phyloP scores from a whole-genome alignment of 176 grass and related monocot species.

The Elymus sibiricus region DNA sequence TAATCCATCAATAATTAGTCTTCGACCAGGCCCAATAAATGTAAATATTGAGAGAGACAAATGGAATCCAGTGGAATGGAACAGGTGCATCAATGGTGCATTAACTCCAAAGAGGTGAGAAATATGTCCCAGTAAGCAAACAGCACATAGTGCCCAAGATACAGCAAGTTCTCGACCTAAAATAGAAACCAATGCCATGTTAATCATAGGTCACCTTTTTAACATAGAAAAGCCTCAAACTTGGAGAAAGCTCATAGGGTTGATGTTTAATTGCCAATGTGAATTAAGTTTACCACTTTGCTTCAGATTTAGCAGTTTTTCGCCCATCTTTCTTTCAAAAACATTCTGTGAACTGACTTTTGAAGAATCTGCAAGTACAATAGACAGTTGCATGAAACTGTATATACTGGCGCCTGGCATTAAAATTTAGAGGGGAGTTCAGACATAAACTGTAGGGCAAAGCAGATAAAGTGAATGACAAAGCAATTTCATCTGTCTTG shows the following conservation, averaged over 20 bases:
- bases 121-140: conserved; percentile 81
- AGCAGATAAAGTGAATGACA: neutral
- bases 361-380: conserved; percentile 59
- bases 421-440: neutral
- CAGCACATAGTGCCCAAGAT: conserved; percentile 93
- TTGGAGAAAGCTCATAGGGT: conserved; percentile 7
- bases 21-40: conserved; percentile 80
- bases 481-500: neutral
- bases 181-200: conserved; percentile 26
- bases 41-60: conserved; percentile 92
- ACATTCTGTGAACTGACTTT: conserved; percentile 51
- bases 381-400: conserved; percentile 27
- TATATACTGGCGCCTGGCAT: neutral
- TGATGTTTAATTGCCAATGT: conserved; percentile 16
- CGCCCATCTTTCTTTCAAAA: conserved; percentile 91
- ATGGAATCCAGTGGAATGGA: conserved; percentile 93
- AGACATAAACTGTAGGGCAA: neutral
- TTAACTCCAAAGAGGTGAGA: conserved; percentile 75
- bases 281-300: conserved; percentile 67
- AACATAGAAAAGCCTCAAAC: conserved; percentile 1
- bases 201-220: neutral
- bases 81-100: conserved; percentile 56
- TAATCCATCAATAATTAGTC: conserved; percentile 80
- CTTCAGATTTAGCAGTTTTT: conserved; percentile 79
- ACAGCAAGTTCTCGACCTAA: conserved; percentile 91